Percentiles rank a stretch among this genome's conserved stretches.
phyloP scores from a whole-genome alignment of 108 stramenopile genomes.

The Nitzschia putrida region DNA sequence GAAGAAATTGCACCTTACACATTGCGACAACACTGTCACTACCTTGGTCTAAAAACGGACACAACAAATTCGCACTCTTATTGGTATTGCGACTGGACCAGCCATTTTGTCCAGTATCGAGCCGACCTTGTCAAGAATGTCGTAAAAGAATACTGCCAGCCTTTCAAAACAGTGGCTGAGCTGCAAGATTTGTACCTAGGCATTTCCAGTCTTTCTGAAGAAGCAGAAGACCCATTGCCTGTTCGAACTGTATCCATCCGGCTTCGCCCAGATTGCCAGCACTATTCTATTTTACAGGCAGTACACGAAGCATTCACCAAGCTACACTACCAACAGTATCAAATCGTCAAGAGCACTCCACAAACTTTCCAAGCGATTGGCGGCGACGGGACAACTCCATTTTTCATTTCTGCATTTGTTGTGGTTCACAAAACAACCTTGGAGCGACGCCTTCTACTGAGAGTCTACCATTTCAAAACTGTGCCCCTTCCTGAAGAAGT shows the following conservation, averaged over 20 bases:
- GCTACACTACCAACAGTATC: constrained; percentile 24
- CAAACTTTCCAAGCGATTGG: constrained; percentile 37
- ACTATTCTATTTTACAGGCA: constrained; percentile 20
- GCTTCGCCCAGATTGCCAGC: constrained; percentile 34
- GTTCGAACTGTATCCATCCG: constrained; percentile 30
- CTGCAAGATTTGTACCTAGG: constrained; percentile 25
- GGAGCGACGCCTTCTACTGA: constrained; percentile 20
- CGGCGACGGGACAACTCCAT: constrained; percentile 21
- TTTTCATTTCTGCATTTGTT: constrained; percentile 16
- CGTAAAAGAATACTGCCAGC: constrained; percentile 39
- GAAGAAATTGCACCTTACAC: constrained; percentile 13
- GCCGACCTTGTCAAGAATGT: constrained; percentile 16
- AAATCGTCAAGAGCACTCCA: constrained; percentile 16
- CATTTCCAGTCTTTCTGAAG: constrained; percentile 6
- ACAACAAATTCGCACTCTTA: constrained; percentile 5
- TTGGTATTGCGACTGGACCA: constrained; percentile 40
- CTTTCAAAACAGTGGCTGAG: constrained; percentile 14
- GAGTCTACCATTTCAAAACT: constrained; percentile 23
- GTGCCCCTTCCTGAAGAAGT: not conserved
- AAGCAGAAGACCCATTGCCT: constrained; percentile 25
- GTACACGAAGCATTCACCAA: constrained; percentile 30
- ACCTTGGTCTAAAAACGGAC: constrained; percentile 11
- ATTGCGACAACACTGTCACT: constrained; percentile 3
- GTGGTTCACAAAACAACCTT: constrained; percentile 7
- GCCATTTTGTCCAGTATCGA: constrained; percentile 14